Evolutionary conservation across 495 filamentous ascomycete species (phyloP).

Genomic region (Penicillium odoratum): DNA sequence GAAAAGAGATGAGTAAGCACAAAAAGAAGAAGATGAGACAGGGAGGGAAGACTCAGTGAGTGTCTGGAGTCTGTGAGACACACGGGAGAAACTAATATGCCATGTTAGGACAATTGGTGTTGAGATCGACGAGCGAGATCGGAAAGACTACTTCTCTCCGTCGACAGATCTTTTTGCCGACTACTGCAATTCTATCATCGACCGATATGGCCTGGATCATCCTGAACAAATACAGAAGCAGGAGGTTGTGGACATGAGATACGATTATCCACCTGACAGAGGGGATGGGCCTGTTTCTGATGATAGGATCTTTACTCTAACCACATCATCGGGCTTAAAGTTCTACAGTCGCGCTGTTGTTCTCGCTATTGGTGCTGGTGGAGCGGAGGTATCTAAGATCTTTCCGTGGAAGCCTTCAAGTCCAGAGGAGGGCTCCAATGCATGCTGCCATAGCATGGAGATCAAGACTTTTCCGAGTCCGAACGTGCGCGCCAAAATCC

Average conservation of each 20-base stretch:
- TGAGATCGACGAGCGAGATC: constrained; percentile 62
- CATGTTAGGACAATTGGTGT: constrained; percentile 27
- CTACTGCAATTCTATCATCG: constrained; percentile 53
- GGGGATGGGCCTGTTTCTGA: constrained; percentile 13
- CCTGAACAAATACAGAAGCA: constrained; percentile 47
- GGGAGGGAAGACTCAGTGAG: constrained; percentile 31
- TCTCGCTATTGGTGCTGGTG: constrained; percentile 56
- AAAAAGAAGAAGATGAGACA: constrained; percentile 57
- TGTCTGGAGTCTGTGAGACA: background rate
- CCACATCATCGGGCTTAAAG: constrained; percentile 43
- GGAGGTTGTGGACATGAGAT: constrained; percentile 53
- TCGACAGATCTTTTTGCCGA: constrained; percentile 56
- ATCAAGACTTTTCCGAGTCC: constrained; percentile 50
- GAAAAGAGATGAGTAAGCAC: constrained; percentile 65
- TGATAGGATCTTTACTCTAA: constrained; percentile 53
- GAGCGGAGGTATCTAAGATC: constrained; percentile 40
- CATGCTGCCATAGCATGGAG: constrained; percentile 55
- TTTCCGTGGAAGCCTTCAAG: constrained; percentile 44
- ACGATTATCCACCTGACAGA: constrained; percentile 30
- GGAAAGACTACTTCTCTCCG: constrained; percentile 65
- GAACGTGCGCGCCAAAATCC: constrained; percentile 48
- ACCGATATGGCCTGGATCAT: constrained; percentile 51
- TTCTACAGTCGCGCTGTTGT: constrained; percentile 53
- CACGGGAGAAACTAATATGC: background rate
- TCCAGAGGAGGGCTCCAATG: constrained; percentile 43